Percentiles rank a stretch among this genome's conserved stretches.
These are phyloP conservation scores for Pichia sorboxylosa DNA, from an alignment of 1,139 yeast species.

Conservation along the genomic window DNA sequence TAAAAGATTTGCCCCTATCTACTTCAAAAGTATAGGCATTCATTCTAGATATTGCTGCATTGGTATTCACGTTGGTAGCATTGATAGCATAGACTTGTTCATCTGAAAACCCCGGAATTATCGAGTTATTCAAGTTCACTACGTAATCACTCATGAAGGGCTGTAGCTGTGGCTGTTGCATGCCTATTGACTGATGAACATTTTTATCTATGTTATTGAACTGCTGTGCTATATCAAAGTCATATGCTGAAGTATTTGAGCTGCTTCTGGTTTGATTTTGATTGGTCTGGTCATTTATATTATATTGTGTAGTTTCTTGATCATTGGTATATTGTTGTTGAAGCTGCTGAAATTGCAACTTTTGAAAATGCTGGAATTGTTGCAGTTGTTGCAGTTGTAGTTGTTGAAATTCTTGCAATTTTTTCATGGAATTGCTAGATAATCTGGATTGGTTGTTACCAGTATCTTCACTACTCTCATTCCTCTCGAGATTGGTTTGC, in stretches of 20 bases:
- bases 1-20: too few species aligned
- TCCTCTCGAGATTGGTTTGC: too few species aligned
- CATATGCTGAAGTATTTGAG: constrained; percentile 5
- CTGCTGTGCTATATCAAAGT: background rate
- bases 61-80: background rate
- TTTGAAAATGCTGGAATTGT: constrained; percentile 3
- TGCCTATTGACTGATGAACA: background rate
- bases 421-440: too few species aligned
- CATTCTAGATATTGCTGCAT: background rate
- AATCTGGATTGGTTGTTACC: too few species aligned
- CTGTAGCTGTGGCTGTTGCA: constrained; percentile 1
- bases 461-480: too few species aligned
- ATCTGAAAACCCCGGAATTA: constrained; percentile 3
- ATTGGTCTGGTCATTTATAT: background rate
- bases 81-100: background rate
- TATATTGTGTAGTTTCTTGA: background rate
- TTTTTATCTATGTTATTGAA: background rate
- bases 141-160: background rate
- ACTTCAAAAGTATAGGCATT: background rate
- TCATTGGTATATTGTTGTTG: background rate
- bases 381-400: constrained; percentile 1
- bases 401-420: constrained; percentile 6
- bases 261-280: constrained; percentile 9
- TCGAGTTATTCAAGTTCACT: constrained; percentile 3
- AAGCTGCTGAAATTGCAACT: background rate